Percentiles rank a stretch among this genome's conserved stretches.
These are phyloP conservation scores for Aphanocladium album DNA, from an alignment of 2,329 filamentous ascomycete genomes.

Conservation along the genomic window DNA sequence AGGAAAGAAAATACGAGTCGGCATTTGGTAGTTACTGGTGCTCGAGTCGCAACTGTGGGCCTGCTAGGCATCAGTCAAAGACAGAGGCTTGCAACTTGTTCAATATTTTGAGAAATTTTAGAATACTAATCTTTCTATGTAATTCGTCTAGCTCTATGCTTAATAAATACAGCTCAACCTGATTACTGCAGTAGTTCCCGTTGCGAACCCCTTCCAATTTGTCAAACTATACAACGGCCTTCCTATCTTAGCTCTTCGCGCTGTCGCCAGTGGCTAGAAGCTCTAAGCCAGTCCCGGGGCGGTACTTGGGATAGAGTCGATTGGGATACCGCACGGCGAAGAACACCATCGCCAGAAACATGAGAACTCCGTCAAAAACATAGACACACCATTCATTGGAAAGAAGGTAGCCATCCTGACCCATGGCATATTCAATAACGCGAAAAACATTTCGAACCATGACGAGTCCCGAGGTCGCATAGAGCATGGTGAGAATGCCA, in stretches of 20 bases:
- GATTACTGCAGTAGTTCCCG: too few relatives aligned
- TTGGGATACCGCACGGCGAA: slow-evolving; percentile 20
- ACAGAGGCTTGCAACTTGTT: too few relatives aligned
- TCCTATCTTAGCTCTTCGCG: background rate
- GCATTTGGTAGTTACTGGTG: background rate
- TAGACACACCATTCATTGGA: slow-evolving; percentile 34
- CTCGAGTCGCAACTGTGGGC: background rate
- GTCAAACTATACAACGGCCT: background rate
- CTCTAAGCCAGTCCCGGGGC: background rate
- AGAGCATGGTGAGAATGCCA: slow-evolving; percentile 30
- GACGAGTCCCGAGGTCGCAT: slow-evolving; percentile 33
- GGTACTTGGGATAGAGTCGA: slow-evolving; percentile 4
- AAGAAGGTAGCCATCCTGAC: slow-evolving; percentile 32
- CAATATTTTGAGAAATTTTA: background rate
- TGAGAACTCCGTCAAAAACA: slow-evolving; percentile 36
- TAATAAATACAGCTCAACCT: too few relatives aligned
- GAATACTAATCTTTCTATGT: background rate
- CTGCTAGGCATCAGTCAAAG: background rate
- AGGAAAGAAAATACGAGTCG: background rate
- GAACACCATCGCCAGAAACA: slow-evolving; percentile 25
- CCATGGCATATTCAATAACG: slow-evolving; percentile 41
- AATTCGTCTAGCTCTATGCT: background rate
- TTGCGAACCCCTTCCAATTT: background rate
- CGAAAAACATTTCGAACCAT: slow-evolving; percentile 39
- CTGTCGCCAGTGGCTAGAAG: background rate